phyloP scores from a whole-genome alignment of 2,329 filamentous ascomycete genomes.

The Colletotrichum sp. region DNA sequence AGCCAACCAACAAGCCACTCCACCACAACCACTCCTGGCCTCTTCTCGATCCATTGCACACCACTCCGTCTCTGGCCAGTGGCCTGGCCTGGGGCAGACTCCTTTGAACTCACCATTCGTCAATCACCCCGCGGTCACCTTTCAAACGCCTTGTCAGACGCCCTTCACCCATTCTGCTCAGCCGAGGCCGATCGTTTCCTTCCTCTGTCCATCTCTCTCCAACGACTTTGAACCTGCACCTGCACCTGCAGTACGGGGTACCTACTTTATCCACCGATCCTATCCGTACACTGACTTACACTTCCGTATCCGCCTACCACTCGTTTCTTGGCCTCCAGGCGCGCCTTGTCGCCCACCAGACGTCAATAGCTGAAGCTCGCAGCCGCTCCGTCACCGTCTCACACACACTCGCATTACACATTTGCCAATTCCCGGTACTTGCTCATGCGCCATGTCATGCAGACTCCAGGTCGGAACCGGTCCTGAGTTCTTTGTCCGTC shows the following conservation, averaged over 20 bases:
- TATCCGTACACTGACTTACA: background rate
- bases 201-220: background rate
- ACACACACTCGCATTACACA: background rate
- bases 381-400: background rate
- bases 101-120: background rate
- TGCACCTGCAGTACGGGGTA: background rate
- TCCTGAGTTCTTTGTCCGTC: background rate
- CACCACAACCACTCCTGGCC: background rate
- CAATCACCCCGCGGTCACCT: background rate
- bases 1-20: background rate
- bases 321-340: background rate
- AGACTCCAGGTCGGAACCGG: background rate
- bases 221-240: background rate
- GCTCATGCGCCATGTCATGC: constrained; percentile 12
- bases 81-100: background rate
- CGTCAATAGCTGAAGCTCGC: background rate
- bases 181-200: background rate
- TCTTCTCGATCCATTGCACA: background rate
- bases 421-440: constrained; percentile 6
- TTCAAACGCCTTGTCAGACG: background rate
- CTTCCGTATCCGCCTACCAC: background rate
- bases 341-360: background rate
- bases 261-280: too few relatives aligned
- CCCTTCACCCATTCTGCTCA: background rate
- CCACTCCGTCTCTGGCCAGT: background rate